Conservation (phyloP, 2,329 filamentous ascomycete species). For the Fusarium solani-melongenae region DNA sequence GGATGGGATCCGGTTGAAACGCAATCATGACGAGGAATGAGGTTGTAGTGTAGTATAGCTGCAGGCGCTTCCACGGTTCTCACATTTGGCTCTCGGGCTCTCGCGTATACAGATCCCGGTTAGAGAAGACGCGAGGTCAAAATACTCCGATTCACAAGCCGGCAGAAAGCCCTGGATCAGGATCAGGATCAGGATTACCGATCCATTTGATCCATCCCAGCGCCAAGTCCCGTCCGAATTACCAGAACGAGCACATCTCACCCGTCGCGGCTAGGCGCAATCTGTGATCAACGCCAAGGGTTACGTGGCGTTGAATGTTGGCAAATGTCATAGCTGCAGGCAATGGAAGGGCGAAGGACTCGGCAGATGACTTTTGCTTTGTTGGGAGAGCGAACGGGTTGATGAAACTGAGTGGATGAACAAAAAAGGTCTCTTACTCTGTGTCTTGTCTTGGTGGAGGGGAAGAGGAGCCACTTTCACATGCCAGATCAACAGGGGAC, state of each 20-base stretch:
- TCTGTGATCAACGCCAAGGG: slow-evolving; percentile 26
- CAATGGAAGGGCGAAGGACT: background rate
- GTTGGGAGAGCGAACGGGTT: slow-evolving; percentile 22
- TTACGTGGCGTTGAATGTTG: slow-evolving; percentile 18
- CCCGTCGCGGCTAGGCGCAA: slow-evolving; percentile 7
- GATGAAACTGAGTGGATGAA: slow-evolving; percentile 12
- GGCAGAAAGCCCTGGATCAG: slow-evolving; percentile 11
- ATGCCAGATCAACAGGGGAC: slow-evolving; percentile 40
- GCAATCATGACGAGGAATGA: slow-evolving; percentile 30
- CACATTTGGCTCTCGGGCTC: background rate
- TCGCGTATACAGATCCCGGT: background rate
- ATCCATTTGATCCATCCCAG: background rate
- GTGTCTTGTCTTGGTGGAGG: slow-evolving; percentile 7
- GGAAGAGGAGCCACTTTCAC: slow-evolving; percentile 42
- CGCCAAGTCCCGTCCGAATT: slow-evolving; percentile 6
- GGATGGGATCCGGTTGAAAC: slow-evolving; percentile 21
- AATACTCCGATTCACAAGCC: slow-evolving; percentile 24
- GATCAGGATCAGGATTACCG: slow-evolving; percentile 19
- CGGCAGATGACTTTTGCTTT: slow-evolving; percentile 10
- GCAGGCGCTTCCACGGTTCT: background rate
- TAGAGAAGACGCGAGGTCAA: background rate
- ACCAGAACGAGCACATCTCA: slow-evolving; percentile 7
- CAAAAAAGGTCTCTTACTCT: slow-evolving; percentile 2
- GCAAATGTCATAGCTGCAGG: slow-evolving; percentile 13
- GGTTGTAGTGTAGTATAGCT: slow-evolving; percentile 1